Evolutionary conservation across 805 yeast genomes (phyloP).

Genomic region (Ogataea dorogensis): DNA sequence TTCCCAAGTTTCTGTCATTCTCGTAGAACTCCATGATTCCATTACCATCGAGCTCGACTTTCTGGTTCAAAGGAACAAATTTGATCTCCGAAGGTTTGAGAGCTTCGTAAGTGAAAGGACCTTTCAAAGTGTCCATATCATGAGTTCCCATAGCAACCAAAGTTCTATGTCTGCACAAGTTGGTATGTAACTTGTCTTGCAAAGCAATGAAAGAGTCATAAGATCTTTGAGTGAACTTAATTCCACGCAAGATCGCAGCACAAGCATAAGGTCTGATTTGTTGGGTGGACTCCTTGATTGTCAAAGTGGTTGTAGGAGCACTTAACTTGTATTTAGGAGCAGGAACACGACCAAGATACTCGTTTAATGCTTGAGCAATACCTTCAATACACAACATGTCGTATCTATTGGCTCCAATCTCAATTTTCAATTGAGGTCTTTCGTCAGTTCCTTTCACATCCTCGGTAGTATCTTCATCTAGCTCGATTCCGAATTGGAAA

Average conservation of each 20-base stretch:
- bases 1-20: conserved; percentile 85
- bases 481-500: conserved; percentile 95
- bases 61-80: conserved; percentile 75
- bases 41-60: conserved; percentile 66
- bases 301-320: conserved; percentile 62
- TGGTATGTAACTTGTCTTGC: conserved; percentile 94
- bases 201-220: conserved; percentile 93
- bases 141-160: conserved; percentile 99
- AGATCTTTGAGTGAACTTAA: conserved; percentile 76
- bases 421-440: conserved; percentile 96
- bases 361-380: conserved; percentile 90
- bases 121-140: conserved; percentile 76
- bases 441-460: conserved; percentile 68
- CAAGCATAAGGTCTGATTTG: conserved; percentile 89
- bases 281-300: conserved; percentile 72
- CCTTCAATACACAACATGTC: conserved; percentile 99
- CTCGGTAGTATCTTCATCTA: conserved; percentile 95
- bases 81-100: conserved; percentile 72
- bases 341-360: conserved; percentile 68
- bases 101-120: conserved; percentile 82
- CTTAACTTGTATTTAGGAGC: conserved; percentile 68
- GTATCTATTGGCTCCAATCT: conserved; percentile 97
- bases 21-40: conserved; percentile 87
- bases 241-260: conserved; percentile 86
- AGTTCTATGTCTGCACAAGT: conserved; percentile 95